Evolutionary conservation across 1,139 yeast species (phyloP), one percentile per base, ranked within the genome.

Genomic region (Debaryomyces fabryi): DNA sequence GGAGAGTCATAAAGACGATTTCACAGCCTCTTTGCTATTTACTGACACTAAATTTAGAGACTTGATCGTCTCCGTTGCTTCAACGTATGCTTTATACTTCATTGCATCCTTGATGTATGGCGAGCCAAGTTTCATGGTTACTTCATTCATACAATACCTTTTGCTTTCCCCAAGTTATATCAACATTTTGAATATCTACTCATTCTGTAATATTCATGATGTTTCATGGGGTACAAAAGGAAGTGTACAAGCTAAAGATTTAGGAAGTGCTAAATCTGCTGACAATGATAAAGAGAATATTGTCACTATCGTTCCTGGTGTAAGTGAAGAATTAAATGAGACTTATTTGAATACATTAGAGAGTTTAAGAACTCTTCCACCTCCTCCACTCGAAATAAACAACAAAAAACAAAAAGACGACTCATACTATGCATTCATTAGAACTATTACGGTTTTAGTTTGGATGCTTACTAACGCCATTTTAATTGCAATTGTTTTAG

Each of bases 201-300:
- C 95, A 6, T 88, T 88, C 66, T 87, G 95, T 73, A 88, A 88
- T 63, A 86, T 87, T 57, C 92, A 88, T 65, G 96, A 88, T 68
- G 85, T 88, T 45, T 85, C 93, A 0, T 88, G 96, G 96, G 96
- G 96, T 62, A 88, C 93, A 23, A 86, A 88, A 65, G 92, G 90
- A 24, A 88, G 79, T 47, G 82, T 81, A 27, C 74, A 71, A 37
- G 82, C 82, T 49, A 76, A 76, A 55, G 91, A 86, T 66, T 74
- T 88, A 55, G 96, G 96, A 46, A 78, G 80, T 21, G 93, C 91
- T 30, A 82, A 81, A 52, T 64, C 71, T 39, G 71, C 81, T 6
- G 76, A 81, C 52, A 72, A 72, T 52, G 71, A 75, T 53, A 54
- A 88, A 61, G 85, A 88, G 51, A 85, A 88, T 56, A 84, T 84